phyloP scores from a whole-genome alignment of 768 basidiomycete species.

The Termitomyces sp. region DNA sequence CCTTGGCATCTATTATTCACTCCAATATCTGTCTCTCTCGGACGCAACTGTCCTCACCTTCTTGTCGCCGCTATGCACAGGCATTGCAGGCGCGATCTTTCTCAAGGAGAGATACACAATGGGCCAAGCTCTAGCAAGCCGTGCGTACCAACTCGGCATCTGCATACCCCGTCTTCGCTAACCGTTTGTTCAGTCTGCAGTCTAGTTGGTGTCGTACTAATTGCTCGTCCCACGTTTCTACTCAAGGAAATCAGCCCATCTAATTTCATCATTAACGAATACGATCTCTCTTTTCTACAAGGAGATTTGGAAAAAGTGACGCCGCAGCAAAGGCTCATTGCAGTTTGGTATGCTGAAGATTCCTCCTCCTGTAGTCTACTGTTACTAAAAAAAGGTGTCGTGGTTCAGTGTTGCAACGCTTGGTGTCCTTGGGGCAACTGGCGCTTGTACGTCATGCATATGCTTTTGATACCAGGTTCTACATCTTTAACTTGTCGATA shows the following conservation, averaged over 20 bases:
- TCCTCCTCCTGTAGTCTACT: background rate
- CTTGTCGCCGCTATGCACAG: constrained; percentile 64
- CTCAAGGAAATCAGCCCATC: constrained; percentile 37
- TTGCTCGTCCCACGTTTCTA: constrained; percentile 73
- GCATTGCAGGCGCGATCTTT: constrained; percentile 57
- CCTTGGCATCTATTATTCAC: constrained; percentile 56
- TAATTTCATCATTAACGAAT: background rate
- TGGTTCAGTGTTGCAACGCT: constrained; percentile 22
- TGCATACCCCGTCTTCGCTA: background rate
- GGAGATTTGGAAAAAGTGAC: constrained; percentile 24
- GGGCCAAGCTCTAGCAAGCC: constrained; percentile 50
- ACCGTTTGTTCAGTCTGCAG: constrained; percentile 44
- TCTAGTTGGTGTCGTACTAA: constrained; percentile 74
- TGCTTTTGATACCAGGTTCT: background rate
- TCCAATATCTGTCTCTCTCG: constrained; percentile 73
- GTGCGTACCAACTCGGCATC: constrained; percentile 25
- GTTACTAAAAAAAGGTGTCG: background rate
- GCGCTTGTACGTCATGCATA: constrained; percentile 53
- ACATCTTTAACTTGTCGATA: background rate
- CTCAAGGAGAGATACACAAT: constrained; percentile 57
- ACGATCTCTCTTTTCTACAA: constrained; percentile 20
- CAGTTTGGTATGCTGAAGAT: constrained; percentile 12
- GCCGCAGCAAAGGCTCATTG: constrained; percentile 39
- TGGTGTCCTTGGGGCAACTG: constrained; percentile 63
- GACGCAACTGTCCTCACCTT: constrained; percentile 80